Base-by-base conservation (phyloP, 75 land plant species). In the Pseudotsuga menziesii region DNA sequence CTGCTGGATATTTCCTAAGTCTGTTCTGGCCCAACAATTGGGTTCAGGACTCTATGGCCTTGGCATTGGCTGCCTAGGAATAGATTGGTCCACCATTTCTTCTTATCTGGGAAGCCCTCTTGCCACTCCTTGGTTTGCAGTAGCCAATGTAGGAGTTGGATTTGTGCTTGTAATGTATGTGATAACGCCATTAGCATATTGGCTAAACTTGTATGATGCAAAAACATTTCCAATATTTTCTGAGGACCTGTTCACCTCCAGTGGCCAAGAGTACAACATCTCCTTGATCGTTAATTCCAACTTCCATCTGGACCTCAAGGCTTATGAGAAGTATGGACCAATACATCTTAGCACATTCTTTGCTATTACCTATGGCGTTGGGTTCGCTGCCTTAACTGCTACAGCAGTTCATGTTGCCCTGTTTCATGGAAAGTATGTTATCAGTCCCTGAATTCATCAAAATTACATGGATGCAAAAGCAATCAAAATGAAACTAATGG, bases 221-320 rank as follows among this genome's bases (percentile, higher is more conserved):
- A 83, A 81, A 57, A 83, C 12, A n/a, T 83, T 83, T 55, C 84
- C 84, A 36, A 83, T 83, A 27, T 81, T 80, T 52, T 80, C 83
- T 14, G 57, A 58, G 23, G 54, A 76, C 20, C 61, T 83, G 17
- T 83, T 83, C 78, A 73, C 58, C 13, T 63, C 63, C 1, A 71
- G 56, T 64, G 83, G 83, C 8, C 41, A 63, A 11, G n/a, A 29
- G 17, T 81, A 81, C 80, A 80, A 81, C 27, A 70, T 79, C 3
- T 44, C 59, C n/a, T 19, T n/a, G 23, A 72, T 81, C n/a, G 14
- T 81, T 23, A 66, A 66, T 22, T 20, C 58, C 5, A 16, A 81
- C 3, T 81, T 81, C 35, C 22, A 64, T n/a, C 73, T 81, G 23
- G 72, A 81, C 23, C 9, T 57, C 11, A 41, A 72, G 44, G 81